These are phyloP conservation scores for Dovyalis caffra DNA, from an alignment of 345 rosid species.

Conservation along the genomic window DNA sequence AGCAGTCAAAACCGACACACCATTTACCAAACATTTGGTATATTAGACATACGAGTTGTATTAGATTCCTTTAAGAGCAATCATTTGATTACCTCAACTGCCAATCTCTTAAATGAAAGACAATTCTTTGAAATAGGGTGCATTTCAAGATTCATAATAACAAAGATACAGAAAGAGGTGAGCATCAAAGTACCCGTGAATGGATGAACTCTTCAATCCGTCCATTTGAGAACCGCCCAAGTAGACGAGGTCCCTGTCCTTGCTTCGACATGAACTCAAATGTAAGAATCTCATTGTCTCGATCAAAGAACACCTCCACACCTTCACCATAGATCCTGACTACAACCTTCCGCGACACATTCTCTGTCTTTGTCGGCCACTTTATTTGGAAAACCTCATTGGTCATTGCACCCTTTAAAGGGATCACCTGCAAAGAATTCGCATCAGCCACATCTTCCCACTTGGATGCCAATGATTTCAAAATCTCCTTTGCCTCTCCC, in stretches of 20 bases:
- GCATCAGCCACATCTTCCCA: conserved; percentile 29
- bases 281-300: conserved; percentile 26
- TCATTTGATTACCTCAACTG: neutral
- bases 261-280: conserved; percentile 37
- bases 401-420: conserved; percentile 37
- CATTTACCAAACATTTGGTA: neutral
- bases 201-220: conserved; percentile 36
- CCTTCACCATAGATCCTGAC: conserved; percentile 35
- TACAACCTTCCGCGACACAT: conserved; percentile 23
- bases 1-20: neutral
- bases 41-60: neutral
- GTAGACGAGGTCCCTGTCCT: conserved; percentile 34
- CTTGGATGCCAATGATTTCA: conserved; percentile 31
- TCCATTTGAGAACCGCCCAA: conserved; percentile 30
- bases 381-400: conserved; percentile 30
- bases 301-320: conserved; percentile 30
- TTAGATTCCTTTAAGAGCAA: neutral
- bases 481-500: conserved; percentile 24
- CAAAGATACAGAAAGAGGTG: neutral
- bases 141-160: neutral
- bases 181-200: conserved; percentile 22
- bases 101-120: neutral
- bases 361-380: conserved; percentile 16
- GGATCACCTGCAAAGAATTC: conserved; percentile 26
- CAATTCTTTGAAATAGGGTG: neutral